A percentile compares a stretch with the other conserved stretches of the same genome.
Evolutionary conservation across 148 eudicot genomes (phyloP).

Genomic region (Fagopyrum tataricum): DNA sequence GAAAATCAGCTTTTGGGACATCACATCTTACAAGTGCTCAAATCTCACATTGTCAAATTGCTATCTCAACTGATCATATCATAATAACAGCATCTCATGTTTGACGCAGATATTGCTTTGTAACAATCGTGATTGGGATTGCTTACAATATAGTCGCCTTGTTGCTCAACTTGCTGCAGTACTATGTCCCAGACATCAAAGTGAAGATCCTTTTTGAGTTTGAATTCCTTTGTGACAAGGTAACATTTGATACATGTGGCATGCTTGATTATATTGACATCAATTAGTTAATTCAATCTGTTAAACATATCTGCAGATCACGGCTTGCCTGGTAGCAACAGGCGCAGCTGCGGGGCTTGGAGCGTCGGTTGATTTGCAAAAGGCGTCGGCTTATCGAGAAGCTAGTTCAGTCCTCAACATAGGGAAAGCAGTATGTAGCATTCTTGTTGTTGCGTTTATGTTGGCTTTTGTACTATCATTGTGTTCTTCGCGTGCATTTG

Average conservation of each 20-base stretch:
- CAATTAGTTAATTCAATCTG: too few species aligned
- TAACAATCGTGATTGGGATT: slow-evolving; percentile 10
- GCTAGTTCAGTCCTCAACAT: not conserved
- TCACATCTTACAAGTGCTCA: not conserved
- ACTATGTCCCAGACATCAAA: not conserved
- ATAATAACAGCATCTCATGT: not conserved
- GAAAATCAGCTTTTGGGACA: slow-evolving; percentile 6
- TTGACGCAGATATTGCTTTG: not conserved
- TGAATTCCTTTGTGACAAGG: slow-evolving; percentile 7
- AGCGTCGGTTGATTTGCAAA: not conserved
- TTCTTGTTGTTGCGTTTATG: slow-evolving; percentile 4
- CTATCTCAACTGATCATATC: not conserved
- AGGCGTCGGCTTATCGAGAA: not conserved
- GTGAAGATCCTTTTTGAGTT: slow-evolving; percentile 10
- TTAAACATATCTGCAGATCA: not conserved
- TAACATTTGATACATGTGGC: not conserved
- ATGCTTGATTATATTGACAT: not conserved
- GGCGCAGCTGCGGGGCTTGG: slow-evolving; percentile 9
- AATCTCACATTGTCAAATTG: not conserved
- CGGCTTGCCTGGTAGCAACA: not conserved
- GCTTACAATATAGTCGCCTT: slow-evolving; percentile 7
- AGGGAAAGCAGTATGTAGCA: not conserved
- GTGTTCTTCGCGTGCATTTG: slow-evolving; percentile 5
- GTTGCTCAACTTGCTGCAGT: not conserved
- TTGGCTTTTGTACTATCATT: slow-evolving; percentile 1